phyloP scores from a whole-genome alignment of 805 yeast species.

The Torulaspora delbrueckii region DNA sequence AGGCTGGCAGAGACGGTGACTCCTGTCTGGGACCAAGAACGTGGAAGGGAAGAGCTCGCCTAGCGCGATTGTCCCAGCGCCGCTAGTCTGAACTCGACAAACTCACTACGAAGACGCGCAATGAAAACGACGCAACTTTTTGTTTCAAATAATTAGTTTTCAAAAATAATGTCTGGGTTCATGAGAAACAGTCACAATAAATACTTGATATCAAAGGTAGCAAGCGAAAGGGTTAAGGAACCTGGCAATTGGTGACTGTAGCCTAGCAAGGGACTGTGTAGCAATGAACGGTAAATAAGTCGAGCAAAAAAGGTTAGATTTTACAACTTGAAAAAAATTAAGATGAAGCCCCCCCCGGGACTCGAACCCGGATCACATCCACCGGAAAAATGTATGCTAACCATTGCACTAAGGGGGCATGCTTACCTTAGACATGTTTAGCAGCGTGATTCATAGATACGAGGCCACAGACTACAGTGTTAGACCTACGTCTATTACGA shows the following conservation, averaged over 20 bases:
- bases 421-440: conserved; percentile 2
- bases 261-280: too few species aligned
- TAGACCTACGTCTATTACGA: too few species aligned
- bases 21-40: neutral
- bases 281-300: too few species aligned
- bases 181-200: neutral
- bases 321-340: neutral
- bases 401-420: conserved; percentile 51
- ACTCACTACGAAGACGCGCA: neutral
- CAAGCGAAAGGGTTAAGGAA: too few species aligned
- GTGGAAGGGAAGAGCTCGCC: neutral
- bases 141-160: neutral
- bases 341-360: conserved; percentile 46
- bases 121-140: neutral
- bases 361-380: conserved; percentile 52
- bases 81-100: too few species aligned
- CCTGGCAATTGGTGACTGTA: too few species aligned
- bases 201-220: neutral
- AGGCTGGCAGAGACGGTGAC: neutral
- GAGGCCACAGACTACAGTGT: too few species aligned
- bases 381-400: conserved; percentile 51
- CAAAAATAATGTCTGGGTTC: neutral
- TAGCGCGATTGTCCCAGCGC: neutral
- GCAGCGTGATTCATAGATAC: too few species aligned
- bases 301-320: too few species aligned